phyloP scores from a whole-genome alignment of 257 asterid genomes.

The Anisodus acutangulus region DNA sequence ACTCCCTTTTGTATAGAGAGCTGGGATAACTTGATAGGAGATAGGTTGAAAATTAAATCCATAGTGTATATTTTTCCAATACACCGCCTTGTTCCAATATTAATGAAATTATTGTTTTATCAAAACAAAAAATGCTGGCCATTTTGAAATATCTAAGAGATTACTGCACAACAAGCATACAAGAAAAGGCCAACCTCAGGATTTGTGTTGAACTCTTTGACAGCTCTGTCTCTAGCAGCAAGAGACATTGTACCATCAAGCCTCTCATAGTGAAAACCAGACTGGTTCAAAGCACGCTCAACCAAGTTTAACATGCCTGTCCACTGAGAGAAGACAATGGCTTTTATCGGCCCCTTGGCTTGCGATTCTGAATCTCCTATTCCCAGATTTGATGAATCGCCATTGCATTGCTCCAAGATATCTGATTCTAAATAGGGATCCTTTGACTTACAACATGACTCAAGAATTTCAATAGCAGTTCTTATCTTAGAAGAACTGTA shows the following conservation, averaged over 20 bases:
- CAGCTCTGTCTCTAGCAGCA: conserved; percentile 92
- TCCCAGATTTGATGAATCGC: conserved; percentile 51
- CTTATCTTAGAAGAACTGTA: conserved; percentile 82
- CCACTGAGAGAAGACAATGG: conserved; percentile 98
- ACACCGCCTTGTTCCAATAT: background rate
- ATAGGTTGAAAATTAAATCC: conserved; percentile 14
- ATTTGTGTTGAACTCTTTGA: conserved; percentile 84
- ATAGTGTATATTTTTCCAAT: background rate
- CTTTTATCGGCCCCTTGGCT: conserved; percentile 60
- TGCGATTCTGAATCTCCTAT: conserved; percentile 41
- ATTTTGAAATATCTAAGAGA: conserved; percentile 18
- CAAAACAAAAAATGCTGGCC: background rate
- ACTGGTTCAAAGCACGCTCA: conserved; percentile 68
- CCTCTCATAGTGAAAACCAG: conserved; percentile 66
- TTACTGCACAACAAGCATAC: conserved; percentile 25
- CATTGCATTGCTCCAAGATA: conserved; percentile 42
- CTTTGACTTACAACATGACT: conserved; percentile 52
- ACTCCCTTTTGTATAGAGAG: conserved; percentile 8
- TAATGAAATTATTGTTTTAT: background rate
- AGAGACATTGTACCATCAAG: conserved; percentile 98
- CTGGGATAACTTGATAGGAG: background rate
- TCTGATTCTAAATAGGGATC: conserved; percentile 38
- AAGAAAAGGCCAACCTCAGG: conserved; percentile 66
- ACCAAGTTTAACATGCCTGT: conserved; percentile 91
- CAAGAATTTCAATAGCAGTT: conserved; percentile 69